Conservation (phyloP, 176 grass and related monocot species). For the Bromus sterilis region DNA sequence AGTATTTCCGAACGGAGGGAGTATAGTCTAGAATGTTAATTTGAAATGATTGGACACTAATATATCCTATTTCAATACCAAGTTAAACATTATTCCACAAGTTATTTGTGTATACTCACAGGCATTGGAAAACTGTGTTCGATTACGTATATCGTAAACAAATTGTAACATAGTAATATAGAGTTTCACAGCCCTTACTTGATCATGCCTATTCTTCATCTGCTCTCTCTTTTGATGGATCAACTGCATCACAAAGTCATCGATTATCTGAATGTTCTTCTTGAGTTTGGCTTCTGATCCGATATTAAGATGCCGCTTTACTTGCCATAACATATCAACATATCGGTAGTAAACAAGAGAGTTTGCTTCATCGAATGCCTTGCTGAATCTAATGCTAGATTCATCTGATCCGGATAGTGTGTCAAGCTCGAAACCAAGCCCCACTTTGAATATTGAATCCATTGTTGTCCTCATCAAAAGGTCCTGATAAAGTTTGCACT, state of each 20-base stretch:
- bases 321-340: constrained; percentile 50
- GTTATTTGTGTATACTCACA: neutral
- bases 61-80: neutral
- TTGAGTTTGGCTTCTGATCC: constrained; percentile 61
- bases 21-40: neutral
- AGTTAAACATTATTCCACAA: neutral
- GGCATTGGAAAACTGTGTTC: neutral
- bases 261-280: constrained; percentile 36
- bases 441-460: constrained; percentile 68
- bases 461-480: constrained; percentile 54
- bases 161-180: neutral
- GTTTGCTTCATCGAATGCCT: constrained; percentile 51
- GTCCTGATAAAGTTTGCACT: constrained; percentile 22
- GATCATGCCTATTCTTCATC: constrained; percentile 15
- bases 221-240: constrained; percentile 42
- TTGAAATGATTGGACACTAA: neutral
- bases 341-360: constrained; percentile 39
- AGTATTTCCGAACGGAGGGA: too few relatives aligned
- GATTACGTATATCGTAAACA: neutral
- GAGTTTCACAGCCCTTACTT: constrained; percentile 18
- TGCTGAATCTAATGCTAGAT: constrained; percentile 27
- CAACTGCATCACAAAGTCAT: constrained; percentile 58
- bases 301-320: constrained; percentile 53
- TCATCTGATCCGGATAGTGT: constrained; percentile 29
- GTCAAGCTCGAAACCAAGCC: constrained; percentile 45